Evolutionary conservation across 2,329 filamentous ascomycete species (phyloP).

Genomic region (Tothia fuscella): DNA sequence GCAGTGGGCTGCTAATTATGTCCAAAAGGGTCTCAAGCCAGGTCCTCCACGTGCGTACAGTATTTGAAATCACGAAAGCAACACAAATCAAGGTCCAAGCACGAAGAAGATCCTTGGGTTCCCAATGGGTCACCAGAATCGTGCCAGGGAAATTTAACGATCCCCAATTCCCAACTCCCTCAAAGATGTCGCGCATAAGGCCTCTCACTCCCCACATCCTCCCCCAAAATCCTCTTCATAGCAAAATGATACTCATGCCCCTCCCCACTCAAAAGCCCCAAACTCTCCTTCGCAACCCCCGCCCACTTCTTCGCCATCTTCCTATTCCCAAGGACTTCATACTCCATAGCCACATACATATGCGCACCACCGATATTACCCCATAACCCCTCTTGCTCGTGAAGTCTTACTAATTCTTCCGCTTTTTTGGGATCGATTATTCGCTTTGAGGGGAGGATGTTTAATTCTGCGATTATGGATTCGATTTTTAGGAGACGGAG

Average conservation of each 20-base stretch:
- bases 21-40: too few relatives aligned
- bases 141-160: too few relatives aligned
- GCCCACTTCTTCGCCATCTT: slow-evolving; percentile 23
- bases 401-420: slow-evolving; percentile 26
- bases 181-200: too few relatives aligned
- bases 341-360: slow-evolving; percentile 27
- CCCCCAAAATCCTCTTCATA: slow-evolving; percentile 4
- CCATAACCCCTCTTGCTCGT: slow-evolving; percentile 24
- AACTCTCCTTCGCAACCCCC: slow-evolving; percentile 1
- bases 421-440: slow-evolving; percentile 20
- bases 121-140: too few relatives aligned
- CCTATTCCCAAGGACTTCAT: slow-evolving; percentile 25
- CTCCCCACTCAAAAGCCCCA: neutral
- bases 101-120: too few relatives aligned
- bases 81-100: too few relatives aligned
- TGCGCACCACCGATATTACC: slow-evolving; percentile 25
- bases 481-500: slow-evolving; percentile 22
- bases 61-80: too few relatives aligned
- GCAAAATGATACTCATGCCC: neutral
- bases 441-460: slow-evolving; percentile 23
- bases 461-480: slow-evolving; percentile 21
- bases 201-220: neutral
- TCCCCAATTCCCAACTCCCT: too few relatives aligned
- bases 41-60: too few relatives aligned
- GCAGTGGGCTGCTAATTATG: too few relatives aligned